These are phyloP conservation scores for Rhodomyrtus psidioides DNA, from an alignment of 441 rosid species.

Conservation along the genomic window DNA sequence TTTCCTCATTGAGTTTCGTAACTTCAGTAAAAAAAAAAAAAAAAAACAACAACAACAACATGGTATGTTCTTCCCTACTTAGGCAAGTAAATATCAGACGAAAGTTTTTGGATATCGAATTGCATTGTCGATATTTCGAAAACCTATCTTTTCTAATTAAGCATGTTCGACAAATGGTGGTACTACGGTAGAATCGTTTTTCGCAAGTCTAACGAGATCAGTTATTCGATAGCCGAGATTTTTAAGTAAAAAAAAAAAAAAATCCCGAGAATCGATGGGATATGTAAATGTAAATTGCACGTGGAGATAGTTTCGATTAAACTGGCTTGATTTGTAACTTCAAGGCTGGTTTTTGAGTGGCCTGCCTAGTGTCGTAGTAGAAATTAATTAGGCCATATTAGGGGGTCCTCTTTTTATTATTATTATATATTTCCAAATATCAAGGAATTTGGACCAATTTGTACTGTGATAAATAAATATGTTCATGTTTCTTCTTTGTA, in stretches of 20 bases:
- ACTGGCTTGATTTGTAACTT: neutral
- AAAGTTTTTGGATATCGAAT: neutral
- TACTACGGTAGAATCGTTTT: neutral
- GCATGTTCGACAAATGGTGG: neutral
- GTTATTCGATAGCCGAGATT: neutral
- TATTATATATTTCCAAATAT: too few relatives aligned
- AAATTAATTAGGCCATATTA: too few relatives aligned
- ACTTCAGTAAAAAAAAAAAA: neutral
- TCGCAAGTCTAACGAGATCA: neutral
- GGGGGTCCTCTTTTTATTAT: too few relatives aligned
- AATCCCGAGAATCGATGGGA: too few relatives aligned
- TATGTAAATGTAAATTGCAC: too few relatives aligned
- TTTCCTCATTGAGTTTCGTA: neutral
- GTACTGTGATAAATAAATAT: too few relatives aligned
- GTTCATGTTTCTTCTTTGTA: neutral
- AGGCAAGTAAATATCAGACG: too few relatives aligned
- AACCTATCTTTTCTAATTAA: neutral
- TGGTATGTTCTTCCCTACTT: neutral
- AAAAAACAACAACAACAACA: neutral
- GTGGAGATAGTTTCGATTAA: neutral
- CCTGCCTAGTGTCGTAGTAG: too few relatives aligned
- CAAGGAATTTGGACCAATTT: neutral
- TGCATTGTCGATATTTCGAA: neutral
- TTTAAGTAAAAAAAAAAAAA: too few relatives aligned
- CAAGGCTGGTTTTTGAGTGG: neutral